phyloP scores from a whole-genome alignment of 2,329 filamentous ascomycete species.

The Alternaria arborescens region DNA sequence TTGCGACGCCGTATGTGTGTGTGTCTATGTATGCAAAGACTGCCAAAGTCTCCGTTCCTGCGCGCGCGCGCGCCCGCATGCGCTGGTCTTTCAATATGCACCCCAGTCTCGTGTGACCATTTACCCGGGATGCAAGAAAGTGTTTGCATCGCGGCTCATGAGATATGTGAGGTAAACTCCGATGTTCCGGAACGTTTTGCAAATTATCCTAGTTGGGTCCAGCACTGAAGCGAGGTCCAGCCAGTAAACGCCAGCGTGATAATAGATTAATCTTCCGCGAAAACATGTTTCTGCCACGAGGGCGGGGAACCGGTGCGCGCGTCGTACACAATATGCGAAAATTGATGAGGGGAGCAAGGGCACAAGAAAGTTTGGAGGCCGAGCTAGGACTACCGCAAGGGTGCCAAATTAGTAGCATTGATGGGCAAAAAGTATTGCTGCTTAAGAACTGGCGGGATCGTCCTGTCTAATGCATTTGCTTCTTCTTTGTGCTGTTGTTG shows the following conservation, averaged over 20 bases:
- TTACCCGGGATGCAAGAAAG: slow-evolving; percentile 20
- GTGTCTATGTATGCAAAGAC: too few relatives aligned
- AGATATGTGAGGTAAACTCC: not conserved
- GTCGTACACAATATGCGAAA: slow-evolving; percentile 22
- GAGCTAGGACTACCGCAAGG: not conserved
- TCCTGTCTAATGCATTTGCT: not conserved
- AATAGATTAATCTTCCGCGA: slow-evolving; percentile 10
- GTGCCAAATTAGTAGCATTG: slow-evolving; percentile 30
- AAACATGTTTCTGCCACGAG: slow-evolving; percentile 29
- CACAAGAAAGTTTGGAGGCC: slow-evolving; percentile 8
- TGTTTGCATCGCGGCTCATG: not conserved
- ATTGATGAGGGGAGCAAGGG: slow-evolving; percentile 11
- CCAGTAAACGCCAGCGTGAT: slow-evolving; percentile 1
- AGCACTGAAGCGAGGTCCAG: not conserved
- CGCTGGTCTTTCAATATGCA: slow-evolving; percentile 5
- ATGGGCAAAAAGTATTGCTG: slow-evolving; percentile 21
- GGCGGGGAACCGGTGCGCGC: slow-evolving; percentile 28
- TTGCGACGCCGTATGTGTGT: not conserved
- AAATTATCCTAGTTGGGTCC: not conserved
- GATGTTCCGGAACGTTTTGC: slow-evolving; percentile 7
- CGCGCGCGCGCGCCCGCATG: not conserved
- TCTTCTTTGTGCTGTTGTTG: not conserved
- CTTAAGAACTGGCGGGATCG: slow-evolving; percentile 20
- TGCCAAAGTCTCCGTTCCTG: not conserved
- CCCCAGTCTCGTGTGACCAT: slow-evolving; percentile 17